These are phyloP conservation scores for Agapanthus africanus DNA, from an alignment of 106 monocot genomes.

Conservation along the genomic window DNA sequence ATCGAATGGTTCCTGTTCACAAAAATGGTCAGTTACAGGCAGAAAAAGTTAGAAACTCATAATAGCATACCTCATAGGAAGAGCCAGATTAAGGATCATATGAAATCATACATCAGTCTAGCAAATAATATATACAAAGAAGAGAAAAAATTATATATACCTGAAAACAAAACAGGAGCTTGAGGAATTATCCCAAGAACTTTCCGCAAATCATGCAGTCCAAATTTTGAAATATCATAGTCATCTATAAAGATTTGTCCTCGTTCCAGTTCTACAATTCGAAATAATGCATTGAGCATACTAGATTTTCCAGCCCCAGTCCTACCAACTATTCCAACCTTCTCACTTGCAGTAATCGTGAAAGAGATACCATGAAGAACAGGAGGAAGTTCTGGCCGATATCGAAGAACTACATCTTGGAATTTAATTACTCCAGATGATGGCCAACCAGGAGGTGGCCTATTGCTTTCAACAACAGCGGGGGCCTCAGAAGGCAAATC, in stretches of 20 bases:
- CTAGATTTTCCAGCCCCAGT: conserved; percentile 98
- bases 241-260: conserved; percentile 79
- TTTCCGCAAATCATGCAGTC: conserved; percentile 82
- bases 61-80: too few relatives aligned
- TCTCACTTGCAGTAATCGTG: conserved; percentile 72
- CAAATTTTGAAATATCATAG: conserved; percentile 74
- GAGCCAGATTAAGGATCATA: too few relatives aligned
- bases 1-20: conserved; percentile 69
- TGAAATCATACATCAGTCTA: conserved; percentile 1
- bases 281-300: conserved; percentile 97
- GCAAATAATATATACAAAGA: too few relatives aligned
- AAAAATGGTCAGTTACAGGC: too few relatives aligned
- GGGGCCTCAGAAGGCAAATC: conserved; percentile 93
- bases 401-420: conserved; percentile 79
- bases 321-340: conserved; percentile 93
- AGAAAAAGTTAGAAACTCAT: conserved; percentile 5
- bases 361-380: conserved; percentile 98
- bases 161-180: conserved; percentile 93
- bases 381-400: conserved; percentile 94
- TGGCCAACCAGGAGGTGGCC: conserved; percentile 97
- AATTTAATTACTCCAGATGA: conserved; percentile 67
- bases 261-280: conserved; percentile 86
- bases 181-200: conserved; percentile 97
- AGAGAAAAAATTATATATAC: conserved; percentile 21
- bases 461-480: conserved; percentile 60